phyloP scores from a whole-genome alignment of 176 grass and related monocot species.

The Juncus effusus region DNA sequence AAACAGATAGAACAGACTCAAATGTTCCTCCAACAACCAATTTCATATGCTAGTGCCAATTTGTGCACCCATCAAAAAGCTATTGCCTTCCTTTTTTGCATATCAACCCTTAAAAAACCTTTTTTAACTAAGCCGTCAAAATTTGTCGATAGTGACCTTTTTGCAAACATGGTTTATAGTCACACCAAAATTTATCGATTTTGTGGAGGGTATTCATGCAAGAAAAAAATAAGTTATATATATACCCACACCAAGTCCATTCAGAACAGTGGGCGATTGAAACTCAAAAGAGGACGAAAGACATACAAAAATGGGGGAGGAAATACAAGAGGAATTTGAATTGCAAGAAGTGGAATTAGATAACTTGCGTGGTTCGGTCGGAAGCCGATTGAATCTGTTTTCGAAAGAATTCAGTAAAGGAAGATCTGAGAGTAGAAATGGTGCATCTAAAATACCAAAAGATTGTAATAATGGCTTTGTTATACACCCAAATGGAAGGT shows the following conservation, averaged over 20 bases:
- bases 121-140: too few relatives aligned
- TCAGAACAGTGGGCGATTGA: background rate
- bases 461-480: conserved; percentile 49
- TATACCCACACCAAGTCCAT: background rate
- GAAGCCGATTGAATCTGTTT: conserved; percentile 64
- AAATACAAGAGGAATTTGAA: conserved; percentile 58
- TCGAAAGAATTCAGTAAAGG: conserved; percentile 44
- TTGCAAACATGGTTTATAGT: background rate
- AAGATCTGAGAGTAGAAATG: conserved; percentile 39
- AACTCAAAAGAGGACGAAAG: background rate
- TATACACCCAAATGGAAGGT: conserved; percentile 87
- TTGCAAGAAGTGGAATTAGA: conserved; percentile 50
- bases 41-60: conserved; percentile 41
- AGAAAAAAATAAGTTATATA: conserved; percentile 9
- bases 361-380: conserved; percentile 51
- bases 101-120: too few relatives aligned
- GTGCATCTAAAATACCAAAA: conserved; percentile 33
- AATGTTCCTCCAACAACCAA: conserved; percentile 39
- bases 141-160: background rate
- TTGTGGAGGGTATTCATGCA: conserved; percentile 13
- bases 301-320: conserved; percentile 29
- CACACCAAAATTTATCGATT: conserved; percentile 21
- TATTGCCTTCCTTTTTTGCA: too few relatives aligned
- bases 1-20: conserved; percentile 32
- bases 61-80: conserved; percentile 4